Evolutionary conservation across 148 eudicot genomes (phyloP).

Genomic region (Silene uniflora): DNA sequence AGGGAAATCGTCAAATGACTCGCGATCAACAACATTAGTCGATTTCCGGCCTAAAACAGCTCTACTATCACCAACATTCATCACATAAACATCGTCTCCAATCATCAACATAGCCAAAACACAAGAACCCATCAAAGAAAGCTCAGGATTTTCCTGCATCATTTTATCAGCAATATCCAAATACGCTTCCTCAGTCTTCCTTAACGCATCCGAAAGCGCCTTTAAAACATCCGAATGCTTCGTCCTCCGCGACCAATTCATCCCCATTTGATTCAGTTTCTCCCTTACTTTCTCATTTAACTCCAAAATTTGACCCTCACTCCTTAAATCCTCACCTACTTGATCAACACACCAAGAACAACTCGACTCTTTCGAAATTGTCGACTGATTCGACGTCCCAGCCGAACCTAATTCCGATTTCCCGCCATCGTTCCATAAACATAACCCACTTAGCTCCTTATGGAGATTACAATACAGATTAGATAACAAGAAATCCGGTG

Average conservation of each 20-base stretch:
- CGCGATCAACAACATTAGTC: conserved; percentile 65
- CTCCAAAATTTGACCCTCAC: conserved; percentile 60
- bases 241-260: conserved; percentile 20
- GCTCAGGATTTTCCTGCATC: conserved; percentile 82
- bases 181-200: conserved; percentile 80
- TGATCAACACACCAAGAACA: conserved; percentile 16
- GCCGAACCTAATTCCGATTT: conserved; percentile 14
- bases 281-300: conserved; percentile 68
- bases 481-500: conserved; percentile 72
- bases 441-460: conserved; percentile 70
- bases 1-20: conserved; percentile 52
- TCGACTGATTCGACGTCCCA: conserved; percentile 26
- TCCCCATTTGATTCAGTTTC: conserved; percentile 35
- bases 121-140: conserved; percentile 92
- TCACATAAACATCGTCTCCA: conserved; percentile 81
- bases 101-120: conserved; percentile 91
- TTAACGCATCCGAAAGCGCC: conserved; percentile 68
- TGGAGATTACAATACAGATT: conserved; percentile 62
- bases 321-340: conserved; percentile 32
- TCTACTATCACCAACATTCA: conserved; percentile 94
- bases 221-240: conserved; percentile 69
- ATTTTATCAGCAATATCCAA: conserved; percentile 75
- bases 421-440: conserved; percentile 40
- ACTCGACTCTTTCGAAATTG: conserved; percentile 26
- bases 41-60: conserved; percentile 73